Percentiles rank a stretch among this genome's conserved stretches.
Evolutionary conservation across 768 basidiomycete species (phyloP).

Genomic region (Amanita molliuscula): DNA sequence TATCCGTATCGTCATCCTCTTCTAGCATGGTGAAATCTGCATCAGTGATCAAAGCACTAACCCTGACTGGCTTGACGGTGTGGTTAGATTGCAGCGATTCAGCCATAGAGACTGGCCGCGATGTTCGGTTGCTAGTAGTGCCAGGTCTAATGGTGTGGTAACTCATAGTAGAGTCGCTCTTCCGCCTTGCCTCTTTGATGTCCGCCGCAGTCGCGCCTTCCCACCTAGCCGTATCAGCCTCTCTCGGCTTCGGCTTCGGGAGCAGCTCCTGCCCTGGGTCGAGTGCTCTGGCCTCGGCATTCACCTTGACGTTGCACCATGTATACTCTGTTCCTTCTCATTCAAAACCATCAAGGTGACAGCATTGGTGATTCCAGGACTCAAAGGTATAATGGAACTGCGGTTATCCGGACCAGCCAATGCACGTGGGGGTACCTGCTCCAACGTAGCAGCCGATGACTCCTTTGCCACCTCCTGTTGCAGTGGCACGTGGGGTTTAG

Average conservation of each 20-base stretch:
- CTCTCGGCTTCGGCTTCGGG: slow-evolving; percentile 9
- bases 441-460: slow-evolving; percentile 9
- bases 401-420: slow-evolving; percentile 25
- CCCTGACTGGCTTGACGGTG: slow-evolving; percentile 57
- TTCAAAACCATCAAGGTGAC: slow-evolving; percentile 40
- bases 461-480: slow-evolving; percentile 11
- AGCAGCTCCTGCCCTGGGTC: slow-evolving; percentile 13
- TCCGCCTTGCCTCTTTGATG: slow-evolving; percentile 65
- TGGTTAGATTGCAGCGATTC: slow-evolving; percentile 67
- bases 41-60: slow-evolving; percentile 60
- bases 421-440: slow-evolving; percentile 1
- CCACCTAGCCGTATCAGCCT: slow-evolving; percentile 13
- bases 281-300: slow-evolving; percentile 11
- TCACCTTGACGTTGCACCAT: slow-evolving; percentile 8
- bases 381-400: slow-evolving; percentile 43
- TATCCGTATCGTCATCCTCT: slow-evolving; percentile 34
- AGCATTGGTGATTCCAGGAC: slow-evolving; percentile 48
- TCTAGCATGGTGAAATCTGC: slow-evolving; percentile 59
- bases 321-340: slow-evolving; percentile 11
- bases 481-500: slow-evolving; percentile 21
- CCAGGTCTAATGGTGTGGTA: slow-evolving; percentile 61
- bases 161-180: slow-evolving; percentile 77
- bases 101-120: slow-evolving; percentile 69
- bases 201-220: slow-evolving; percentile 15
- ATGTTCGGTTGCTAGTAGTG: slow-evolving; percentile 34